Evolutionary conservation across 176 grass and related monocot species (phyloP).

Genomic region (Triticum monococcum): DNA sequence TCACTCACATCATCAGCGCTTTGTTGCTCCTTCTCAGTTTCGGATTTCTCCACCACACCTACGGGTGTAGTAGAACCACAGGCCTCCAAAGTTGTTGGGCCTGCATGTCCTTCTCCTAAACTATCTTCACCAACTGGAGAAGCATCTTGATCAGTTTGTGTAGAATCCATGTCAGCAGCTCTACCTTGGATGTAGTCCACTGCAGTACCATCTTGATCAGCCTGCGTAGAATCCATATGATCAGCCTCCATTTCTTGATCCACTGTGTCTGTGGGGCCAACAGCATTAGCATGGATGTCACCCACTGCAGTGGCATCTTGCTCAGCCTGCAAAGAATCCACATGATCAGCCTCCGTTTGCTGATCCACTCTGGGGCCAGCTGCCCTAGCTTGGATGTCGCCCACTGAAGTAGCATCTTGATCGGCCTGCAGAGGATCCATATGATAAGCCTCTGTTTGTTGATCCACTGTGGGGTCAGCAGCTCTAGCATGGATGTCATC

Average conservation of each 20-base stretch:
- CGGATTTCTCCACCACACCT: constrained; percentile 12
- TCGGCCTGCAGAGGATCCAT: not conserved
- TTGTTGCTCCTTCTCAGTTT: not conserved
- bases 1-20: not conserved
- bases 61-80: not conserved
- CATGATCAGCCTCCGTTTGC: not conserved
- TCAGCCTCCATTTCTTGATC: not conserved
- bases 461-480: not conserved
- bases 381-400: constrained; percentile 10
- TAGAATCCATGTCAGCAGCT: constrained; percentile 6
- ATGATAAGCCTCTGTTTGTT: not conserved
- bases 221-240: not conserved
- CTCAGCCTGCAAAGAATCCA: constrained; percentile 1
- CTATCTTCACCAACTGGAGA: not conserved
- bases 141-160: not conserved
- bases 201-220: not conserved
- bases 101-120: not conserved
- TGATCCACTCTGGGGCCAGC: not conserved
- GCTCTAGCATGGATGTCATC: constrained; percentile 10
- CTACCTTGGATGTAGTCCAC: constrained; percentile 3
- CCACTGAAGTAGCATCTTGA: not conserved
- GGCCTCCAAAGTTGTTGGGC: not conserved
- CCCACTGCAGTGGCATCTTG: not conserved
- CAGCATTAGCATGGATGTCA: constrained; percentile 10
- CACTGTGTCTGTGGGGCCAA: not conserved